Percentiles rank a stretch among this genome's conserved stretches.
phyloP scores from a whole-genome alignment of 768 basidiomycete species.

The Phylloporus rhodoxanthus region DNA sequence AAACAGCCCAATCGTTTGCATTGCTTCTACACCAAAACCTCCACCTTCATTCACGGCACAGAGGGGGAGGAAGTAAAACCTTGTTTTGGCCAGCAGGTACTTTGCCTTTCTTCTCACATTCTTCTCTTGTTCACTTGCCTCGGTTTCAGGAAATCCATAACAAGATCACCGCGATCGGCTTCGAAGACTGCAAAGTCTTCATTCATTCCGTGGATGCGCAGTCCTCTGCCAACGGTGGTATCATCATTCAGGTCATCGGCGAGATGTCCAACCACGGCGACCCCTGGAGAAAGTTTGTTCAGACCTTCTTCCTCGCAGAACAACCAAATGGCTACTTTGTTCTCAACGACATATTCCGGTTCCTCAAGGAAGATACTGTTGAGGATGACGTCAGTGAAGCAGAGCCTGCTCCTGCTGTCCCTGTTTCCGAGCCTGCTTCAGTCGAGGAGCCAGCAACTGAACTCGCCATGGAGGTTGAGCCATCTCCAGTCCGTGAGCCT shows the following conservation, averaged over 20 bases:
- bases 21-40: conserved; percentile 98
- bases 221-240: conserved; percentile 88
- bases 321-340: conserved; percentile 99
- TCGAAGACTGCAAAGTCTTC: conserved; percentile 97
- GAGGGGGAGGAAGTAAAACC: conserved; percentile 92
- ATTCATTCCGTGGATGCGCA: conserved; percentile 98
- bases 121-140: conserved; percentile 2
- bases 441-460: conserved; percentile 32
- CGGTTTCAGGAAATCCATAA: conserved; percentile 84
- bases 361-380: conserved; percentile 91
- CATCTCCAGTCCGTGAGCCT: conserved; percentile 30
- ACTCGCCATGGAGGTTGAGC: conserved; percentile 25
- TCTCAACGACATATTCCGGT: conserved; percentile 99
- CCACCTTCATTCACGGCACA: conserved; percentile 93
- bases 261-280: conserved; percentile 94
- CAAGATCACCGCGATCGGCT: conserved; percentile 90
- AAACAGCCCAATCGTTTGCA: conserved; percentile 95
- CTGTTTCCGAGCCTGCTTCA: conserved; percentile 33
- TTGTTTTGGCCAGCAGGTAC: conserved; percentile 89
- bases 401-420: conserved; percentile 31
- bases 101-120: conserved; percentile 22
- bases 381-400: conserved; percentile 66
- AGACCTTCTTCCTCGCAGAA: conserved; percentile 99
- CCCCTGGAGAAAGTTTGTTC: conserved; percentile 96
- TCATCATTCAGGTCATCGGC: conserved; percentile 98